Evolutionary conservation across 1,284 basidiomycete genomes (phyloP), one percentile per base, ranked within the genome.

Genomic region (Ustilago sp.): DNA sequence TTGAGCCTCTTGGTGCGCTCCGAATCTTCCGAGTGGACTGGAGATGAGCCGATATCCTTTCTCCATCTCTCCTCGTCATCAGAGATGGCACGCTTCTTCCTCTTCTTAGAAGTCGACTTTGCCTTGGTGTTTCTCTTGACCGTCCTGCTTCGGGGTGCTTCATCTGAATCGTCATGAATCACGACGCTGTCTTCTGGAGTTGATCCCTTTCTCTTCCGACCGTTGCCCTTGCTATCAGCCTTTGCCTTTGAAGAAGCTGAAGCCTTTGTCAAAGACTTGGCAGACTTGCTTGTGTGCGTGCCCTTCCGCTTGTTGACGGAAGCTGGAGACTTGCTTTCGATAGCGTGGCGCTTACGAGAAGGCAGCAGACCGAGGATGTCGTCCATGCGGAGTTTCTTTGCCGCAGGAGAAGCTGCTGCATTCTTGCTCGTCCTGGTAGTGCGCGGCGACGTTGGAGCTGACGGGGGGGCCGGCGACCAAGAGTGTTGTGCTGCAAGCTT

Each of bases 1-100:
- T 71, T 76, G 53, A 64, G 48, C 36, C 61, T 36, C 59, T 35
- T 68, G 35, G 68, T 71, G 52, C 59, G 60, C n/a, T 62, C 59
- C 48, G 74, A 70, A 41, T 75, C 73, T 41, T 63, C 61, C 3
- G 63, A 66, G 36, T 66, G 67, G 8, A 70, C 47, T 31, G 48
- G 59, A 1, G 72, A 74, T 31, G 67, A 69, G 13, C 28, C 35
- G 13, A 67, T 41, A 0, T 15, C 15, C 23, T 50, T 51, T 41
- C 65, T 55, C 61, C 54, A 63, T 1, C 39, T 52, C 34, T 67
- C 60, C 12, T 43, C 31, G 31, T 53, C 36, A 13, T 47, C 66
- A 8, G 28, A 32, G 41, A 19, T 34, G 17, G 32, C 38, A 23
- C 56, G 61, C 8, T 48, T 41, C 23, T 73, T 72, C 35, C 48